phyloP scores from a whole-genome alignment of 345 rosid species.

The Trapa bicornis region DNA sequence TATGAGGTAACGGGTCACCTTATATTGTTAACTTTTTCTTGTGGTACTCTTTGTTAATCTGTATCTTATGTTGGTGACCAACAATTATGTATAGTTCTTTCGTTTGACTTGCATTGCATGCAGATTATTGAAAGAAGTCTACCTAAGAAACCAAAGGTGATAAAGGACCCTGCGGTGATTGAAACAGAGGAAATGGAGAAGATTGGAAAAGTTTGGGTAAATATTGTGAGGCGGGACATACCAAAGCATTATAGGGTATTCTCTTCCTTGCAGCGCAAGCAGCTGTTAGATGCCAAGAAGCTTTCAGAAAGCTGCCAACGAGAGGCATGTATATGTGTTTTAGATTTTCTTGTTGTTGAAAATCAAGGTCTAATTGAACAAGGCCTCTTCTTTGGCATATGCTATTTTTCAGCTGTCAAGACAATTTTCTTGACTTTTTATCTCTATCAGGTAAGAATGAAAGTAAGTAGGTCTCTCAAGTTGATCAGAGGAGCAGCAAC shows the following conservation, averaged over 20 bases:
- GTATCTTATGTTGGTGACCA: neutral
- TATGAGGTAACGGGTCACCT: conserved; percentile 49
- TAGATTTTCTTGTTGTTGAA: conserved; percentile 4
- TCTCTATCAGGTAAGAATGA: conserved; percentile 61
- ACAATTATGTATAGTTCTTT: neutral
- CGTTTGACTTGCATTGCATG: conserved; percentile 1
- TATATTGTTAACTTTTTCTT: neutral
- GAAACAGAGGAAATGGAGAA: conserved; percentile 92
- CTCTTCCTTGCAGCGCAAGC: conserved; percentile 73
- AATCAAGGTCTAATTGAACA: neutral
- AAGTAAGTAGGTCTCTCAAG: conserved; percentile 80
- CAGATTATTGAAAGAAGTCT: conserved; percentile 88
- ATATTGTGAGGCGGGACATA: conserved; percentile 74
- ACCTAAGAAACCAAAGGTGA: conserved; percentile 66
- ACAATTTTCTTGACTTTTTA: conserved; percentile 4
- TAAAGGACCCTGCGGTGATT: conserved; percentile 72
- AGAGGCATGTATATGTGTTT: conserved; percentile 36
- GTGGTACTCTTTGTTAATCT: neutral
- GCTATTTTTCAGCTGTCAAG: neutral
- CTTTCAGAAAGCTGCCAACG: conserved; percentile 89
- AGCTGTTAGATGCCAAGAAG: conserved; percentile 78
- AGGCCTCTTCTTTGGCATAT: neutral
- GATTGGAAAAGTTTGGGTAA: conserved; percentile 81
- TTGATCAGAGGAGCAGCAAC: conserved; percentile 73
- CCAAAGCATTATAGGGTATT: conserved; percentile 70